Evolutionary conservation across 768 basidiomycete species (phyloP).

Genomic region (Agrocybe chaxingu): DNA sequence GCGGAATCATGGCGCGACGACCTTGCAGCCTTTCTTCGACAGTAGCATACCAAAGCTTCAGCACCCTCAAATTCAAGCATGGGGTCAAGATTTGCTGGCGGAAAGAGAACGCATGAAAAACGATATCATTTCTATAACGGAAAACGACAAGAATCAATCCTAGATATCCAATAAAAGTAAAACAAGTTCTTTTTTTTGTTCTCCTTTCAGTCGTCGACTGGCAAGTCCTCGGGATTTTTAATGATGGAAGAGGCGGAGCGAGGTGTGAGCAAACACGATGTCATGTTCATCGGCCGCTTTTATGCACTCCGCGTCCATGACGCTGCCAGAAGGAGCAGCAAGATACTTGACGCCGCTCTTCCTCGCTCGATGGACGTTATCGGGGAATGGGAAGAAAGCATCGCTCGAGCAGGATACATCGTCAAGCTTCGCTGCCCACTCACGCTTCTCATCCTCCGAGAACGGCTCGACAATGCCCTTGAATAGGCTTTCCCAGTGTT

Average conservation of each 20-base stretch:
- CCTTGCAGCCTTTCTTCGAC: slow-evolving; percentile 78
- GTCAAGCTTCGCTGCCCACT: slow-evolving; percentile 71
- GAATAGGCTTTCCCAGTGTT: slow-evolving; percentile 89
- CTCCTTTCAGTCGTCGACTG: neutral
- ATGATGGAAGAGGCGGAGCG: slow-evolving; percentile 88
- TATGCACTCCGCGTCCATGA: slow-evolving; percentile 97
- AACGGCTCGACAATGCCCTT: slow-evolving; percentile 67
- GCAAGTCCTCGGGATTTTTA: slow-evolving; percentile 26
- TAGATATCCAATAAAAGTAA: neutral
- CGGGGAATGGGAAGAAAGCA: slow-evolving; percentile 99
- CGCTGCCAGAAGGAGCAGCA: slow-evolving; percentile 88
- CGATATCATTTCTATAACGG: slow-evolving; percentile 1
- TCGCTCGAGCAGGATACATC: slow-evolving; percentile 94
- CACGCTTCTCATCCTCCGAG: slow-evolving; percentile 64
- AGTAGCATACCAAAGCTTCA: slow-evolving; percentile 69
- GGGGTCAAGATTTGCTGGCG: slow-evolving; percentile 57
- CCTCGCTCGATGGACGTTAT: slow-evolving; percentile 91
- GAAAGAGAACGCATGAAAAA: slow-evolving; percentile 37
- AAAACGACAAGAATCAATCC: neutral
- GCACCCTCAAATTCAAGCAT: slow-evolving; percentile 69
- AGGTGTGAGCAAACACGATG: slow-evolving; percentile 90
- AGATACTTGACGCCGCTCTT: slow-evolving; percentile 92
- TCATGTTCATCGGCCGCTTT: slow-evolving; percentile 92
- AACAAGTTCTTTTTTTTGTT: slow-evolving; percentile 5
- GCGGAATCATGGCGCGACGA: slow-evolving; percentile 37